These are phyloP conservation scores for Nitzschia palea DNA, from an alignment of 108 stramenopile species.

Conservation along the genomic window DNA sequence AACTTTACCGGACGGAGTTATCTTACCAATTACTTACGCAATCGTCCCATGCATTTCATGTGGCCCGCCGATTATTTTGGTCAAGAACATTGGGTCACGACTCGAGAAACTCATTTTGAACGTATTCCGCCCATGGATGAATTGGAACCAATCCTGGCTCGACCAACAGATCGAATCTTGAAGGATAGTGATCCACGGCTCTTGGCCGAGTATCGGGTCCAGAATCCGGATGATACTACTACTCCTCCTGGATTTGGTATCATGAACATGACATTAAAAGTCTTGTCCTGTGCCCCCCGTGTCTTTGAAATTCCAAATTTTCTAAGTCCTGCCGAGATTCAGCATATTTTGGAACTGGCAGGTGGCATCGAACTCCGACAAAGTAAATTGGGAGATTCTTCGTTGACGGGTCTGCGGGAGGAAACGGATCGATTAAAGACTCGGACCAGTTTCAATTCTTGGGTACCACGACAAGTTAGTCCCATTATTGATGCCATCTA, in stretches of 20 bases:
- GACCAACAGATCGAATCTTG: constrained; percentile 34
- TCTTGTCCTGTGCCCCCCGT: constrained; percentile 67
- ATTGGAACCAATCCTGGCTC: constrained; percentile 28
- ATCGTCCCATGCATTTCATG: constrained; percentile 58
- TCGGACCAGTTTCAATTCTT: constrained; percentile 78
- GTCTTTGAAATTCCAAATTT: constrained; percentile 89
- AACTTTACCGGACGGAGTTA: constrained; percentile 64
- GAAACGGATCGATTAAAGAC: constrained; percentile 39
- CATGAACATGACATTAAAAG: constrained; percentile 80
- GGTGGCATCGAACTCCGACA: constrained; percentile 44
- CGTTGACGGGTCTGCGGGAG: neutral
- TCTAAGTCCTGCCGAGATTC: constrained; percentile 75
- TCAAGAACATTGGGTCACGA: constrained; percentile 81
- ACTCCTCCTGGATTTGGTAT: neutral
- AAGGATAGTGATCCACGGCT: constrained; percentile 46
- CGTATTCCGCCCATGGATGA: constrained; percentile 36
- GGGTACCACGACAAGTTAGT: constrained; percentile 72
- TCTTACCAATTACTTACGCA: constrained; percentile 46
- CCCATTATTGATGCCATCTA: constrained; percentile 85
- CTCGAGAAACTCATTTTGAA: constrained; percentile 75
- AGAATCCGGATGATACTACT: constrained; percentile 11
- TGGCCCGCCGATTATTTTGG: constrained; percentile 82
- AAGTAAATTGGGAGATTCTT: constrained; percentile 53
- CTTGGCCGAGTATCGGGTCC: constrained; percentile 64
- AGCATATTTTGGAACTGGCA: constrained; percentile 80